Evolutionary conservation across 495 filamentous ascomycete species (phyloP).

Genomic region (Thermochaetoides thermophila): DNA sequence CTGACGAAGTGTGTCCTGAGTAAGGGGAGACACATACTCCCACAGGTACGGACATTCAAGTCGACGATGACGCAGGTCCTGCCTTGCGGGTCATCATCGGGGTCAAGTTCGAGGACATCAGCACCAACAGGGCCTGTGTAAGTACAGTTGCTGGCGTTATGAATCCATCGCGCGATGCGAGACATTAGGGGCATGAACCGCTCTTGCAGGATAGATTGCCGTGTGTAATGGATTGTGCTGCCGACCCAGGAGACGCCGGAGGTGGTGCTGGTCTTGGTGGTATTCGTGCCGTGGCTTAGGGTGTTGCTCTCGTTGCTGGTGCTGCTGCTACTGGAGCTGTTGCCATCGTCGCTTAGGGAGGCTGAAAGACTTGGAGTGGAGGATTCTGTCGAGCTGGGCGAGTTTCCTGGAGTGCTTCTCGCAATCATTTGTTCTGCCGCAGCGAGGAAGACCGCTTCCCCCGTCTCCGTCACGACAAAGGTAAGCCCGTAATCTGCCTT

Average conservation of each 20-base stretch:
- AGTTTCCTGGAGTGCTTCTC: constrained; percentile 2
- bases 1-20: constrained; percentile 12
- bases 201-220: constrained; percentile 11
- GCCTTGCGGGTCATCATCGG: not conserved
- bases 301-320: not conserved
- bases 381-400: no score
- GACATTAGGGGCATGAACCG: constrained; percentile 11
- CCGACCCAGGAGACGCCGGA: constrained; percentile 15
- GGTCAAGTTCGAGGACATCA: constrained; percentile 16
- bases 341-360: no score
- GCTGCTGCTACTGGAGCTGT: not conserved
- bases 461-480: constrained; percentile 13
- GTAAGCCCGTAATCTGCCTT: constrained; percentile 19
- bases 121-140: constrained; percentile 21
- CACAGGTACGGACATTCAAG: constrained; percentile 21
- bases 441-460: constrained; percentile 13
- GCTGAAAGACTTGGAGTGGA: no score
- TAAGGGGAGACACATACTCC: constrained; percentile 15
- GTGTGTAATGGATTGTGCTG: constrained; percentile 14
- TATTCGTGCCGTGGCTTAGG: not conserved
- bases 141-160: constrained; percentile 5
- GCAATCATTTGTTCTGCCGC: constrained; percentile 19
- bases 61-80: constrained; percentile 18
- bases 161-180: constrained; percentile 13
- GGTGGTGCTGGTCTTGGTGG: not conserved